Conservation (phyloP, 371 early-diverging fungal genomes). For the Synchytrium microbalum region DNA sequence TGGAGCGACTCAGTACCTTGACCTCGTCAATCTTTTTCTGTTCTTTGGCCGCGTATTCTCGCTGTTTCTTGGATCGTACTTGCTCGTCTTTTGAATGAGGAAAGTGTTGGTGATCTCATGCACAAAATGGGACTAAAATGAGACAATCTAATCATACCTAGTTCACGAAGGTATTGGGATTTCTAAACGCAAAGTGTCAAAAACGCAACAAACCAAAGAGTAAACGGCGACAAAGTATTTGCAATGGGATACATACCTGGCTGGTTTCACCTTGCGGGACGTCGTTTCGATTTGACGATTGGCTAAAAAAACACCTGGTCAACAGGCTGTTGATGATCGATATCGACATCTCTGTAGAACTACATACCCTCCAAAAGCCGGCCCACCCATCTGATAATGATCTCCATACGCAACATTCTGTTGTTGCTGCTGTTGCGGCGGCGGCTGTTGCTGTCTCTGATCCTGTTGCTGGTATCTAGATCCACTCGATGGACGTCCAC, state of each 20-base stretch:
- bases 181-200: background rate
- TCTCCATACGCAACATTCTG: background rate
- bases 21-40: background rate
- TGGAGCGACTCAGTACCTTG: background rate
- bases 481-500: too few relatives aligned
- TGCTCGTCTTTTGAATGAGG: background rate
- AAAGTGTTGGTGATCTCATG: too few relatives aligned
- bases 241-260: background rate
- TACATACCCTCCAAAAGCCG: background rate
- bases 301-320: background rate
- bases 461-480: too few relatives aligned
- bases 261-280: background rate
- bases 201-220: background rate
- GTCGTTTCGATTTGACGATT: background rate
- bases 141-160: background rate
- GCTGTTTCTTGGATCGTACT: background rate
- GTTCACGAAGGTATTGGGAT: slow-evolving; percentile 2
- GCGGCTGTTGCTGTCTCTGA: too few relatives aligned
- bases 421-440: too few relatives aligned
- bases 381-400: background rate
- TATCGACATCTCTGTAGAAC: background rate
- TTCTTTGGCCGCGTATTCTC: background rate
- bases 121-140: too few relatives aligned
- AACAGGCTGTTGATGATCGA: too few relatives aligned
- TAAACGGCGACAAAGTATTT: too few relatives aligned